Base-by-base conservation (phyloP, 2,329 filamentous ascomycete species). In the Apiospora hydei region DNA sequence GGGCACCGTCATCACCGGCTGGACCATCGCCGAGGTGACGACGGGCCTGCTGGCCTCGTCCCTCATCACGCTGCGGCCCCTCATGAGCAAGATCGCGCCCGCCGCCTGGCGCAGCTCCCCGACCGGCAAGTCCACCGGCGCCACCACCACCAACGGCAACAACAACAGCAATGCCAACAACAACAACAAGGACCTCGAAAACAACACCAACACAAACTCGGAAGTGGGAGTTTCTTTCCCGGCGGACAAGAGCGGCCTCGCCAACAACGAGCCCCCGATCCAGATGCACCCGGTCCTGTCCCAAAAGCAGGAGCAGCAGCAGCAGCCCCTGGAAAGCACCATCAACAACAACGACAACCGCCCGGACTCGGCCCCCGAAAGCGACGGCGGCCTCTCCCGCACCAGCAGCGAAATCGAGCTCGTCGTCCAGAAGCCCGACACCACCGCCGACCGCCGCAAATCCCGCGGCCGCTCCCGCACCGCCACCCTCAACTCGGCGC, bases 11-110 rank as follows among this genome's bases (percentile, higher is more conserved):
- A 68, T 77, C 21, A 71, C 73, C 4, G 71, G 72, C 8, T 77
- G 74, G 75, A 73, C 72, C 46, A 72, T 75, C 53, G 76, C 74
- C 1, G 76, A 77, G 66, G 53, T 74, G n/a, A 71, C 75, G 3
- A 73, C 75, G 1, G 76, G 75, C 5, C 72, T 76, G 47, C 74
- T 77, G 16, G 75, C 74, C 69, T 73, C 76, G 18, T 72, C 75
- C 1, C 73, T 77, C 11, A 76, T 76, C 26, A 73, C 74, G 24
- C 70, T 77, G 21, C 75, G 75, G 0, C 76, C 76, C n/a, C 61
- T 77, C 26, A 51, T 69, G 68, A 69, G 47, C 68, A 47, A 41
- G 46, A 5, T 69, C 4, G 8, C 49, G 14, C 68, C 68, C 34
- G 18, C 26, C 34, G 41, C 57, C 30, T 64, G 30, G 34, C 30